Evolutionary conservation across 2,329 filamentous ascomycete genomes (phyloP).

Genomic region (Aschersonia sp.): DNA sequence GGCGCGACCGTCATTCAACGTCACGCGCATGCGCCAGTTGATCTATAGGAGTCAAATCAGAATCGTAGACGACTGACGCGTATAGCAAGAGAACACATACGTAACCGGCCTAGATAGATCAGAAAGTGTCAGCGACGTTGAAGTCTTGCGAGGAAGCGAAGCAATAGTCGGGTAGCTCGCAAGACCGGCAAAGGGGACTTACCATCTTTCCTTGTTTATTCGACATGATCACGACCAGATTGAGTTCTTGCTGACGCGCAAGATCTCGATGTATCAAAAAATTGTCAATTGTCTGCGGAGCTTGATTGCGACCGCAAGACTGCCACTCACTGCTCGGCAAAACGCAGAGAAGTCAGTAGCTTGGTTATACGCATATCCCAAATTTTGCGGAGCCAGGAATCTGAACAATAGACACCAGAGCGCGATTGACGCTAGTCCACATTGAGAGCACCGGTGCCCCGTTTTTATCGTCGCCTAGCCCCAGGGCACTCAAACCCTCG

Average conservation of each 20-base stretch:
- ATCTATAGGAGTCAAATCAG: conserved; percentile 42
- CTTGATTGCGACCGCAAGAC: conserved; percentile 24
- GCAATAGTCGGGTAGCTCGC: too few relatives aligned
- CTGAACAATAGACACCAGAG: neutral
- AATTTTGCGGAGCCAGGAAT: conserved; percentile 27
- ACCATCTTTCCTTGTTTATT: conserved; percentile 99
- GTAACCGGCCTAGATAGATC: conserved; percentile 48
- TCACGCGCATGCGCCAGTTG: conserved; percentile 98
- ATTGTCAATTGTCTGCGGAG: conserved; percentile 20
- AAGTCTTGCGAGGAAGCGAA: neutral
- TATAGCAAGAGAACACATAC: conserved; percentile 32
- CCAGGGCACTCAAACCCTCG: conserved; percentile 28
- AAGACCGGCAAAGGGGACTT: conserved; percentile 22
- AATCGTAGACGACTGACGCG: too few relatives aligned
- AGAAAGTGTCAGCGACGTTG: conserved; percentile 11
- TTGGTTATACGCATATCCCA: conserved; percentile 16
- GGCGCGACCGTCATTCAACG: conserved; percentile 84
- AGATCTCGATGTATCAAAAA: conserved; percentile 26
- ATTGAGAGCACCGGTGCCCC: conserved; percentile 4
- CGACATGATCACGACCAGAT: conserved; percentile 18
- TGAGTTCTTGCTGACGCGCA: conserved; percentile 15
- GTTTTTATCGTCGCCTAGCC: conserved; percentile 11
- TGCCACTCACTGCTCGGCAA: conserved; percentile 24
- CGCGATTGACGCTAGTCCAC: conserved; percentile 11
- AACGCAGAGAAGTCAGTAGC: conserved; percentile 23